Percentiles rank a stretch among this genome's conserved stretches.
Evolutionary conservation across 805 yeast genomes (phyloP).

Genomic region (Wickerhamomyces bisporus): DNA sequence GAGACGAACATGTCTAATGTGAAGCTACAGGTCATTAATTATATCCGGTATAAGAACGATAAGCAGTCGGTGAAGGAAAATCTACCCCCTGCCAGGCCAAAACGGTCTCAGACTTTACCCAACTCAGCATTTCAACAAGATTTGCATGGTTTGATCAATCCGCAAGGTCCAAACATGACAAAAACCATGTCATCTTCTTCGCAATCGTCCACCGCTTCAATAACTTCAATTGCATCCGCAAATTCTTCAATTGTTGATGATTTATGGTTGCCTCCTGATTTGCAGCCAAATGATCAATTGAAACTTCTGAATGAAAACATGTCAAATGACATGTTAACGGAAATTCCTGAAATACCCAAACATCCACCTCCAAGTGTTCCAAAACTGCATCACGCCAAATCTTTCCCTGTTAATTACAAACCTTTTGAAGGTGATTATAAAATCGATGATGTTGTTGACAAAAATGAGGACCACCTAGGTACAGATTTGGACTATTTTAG

Average conservation of each 20-base stretch:
- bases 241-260: conserved; percentile 20
- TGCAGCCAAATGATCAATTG: conserved; percentile 35
- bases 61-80: conserved; percentile 6
- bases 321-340: conserved; percentile 11
- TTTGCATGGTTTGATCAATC: conserved; percentile 8
- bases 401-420: conserved; percentile 6
- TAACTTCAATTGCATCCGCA: conserved; percentile 9
- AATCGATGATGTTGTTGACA: not conserved
- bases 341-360: conserved; percentile 8
- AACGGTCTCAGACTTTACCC: conserved; percentile 31
- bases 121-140: conserved; percentile 14
- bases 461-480: not conserved
- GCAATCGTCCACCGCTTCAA: conserved; percentile 1
- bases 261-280: conserved; percentile 34
- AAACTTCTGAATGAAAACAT: conserved; percentile 25
- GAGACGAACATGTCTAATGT: conserved; percentile 37
- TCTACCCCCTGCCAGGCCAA: conserved; percentile 4
- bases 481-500: conserved; percentile 4
- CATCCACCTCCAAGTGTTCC: conserved; percentile 14
- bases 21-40: conserved; percentile 29
- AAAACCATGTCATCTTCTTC: conserved; percentile 1
- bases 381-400: conserved; percentile 7
- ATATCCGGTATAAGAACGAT: conserved; percentile 25
- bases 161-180: not conserved
- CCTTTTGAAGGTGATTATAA: not conserved